Evolutionary conservation across 2,329 filamentous ascomycete genomes (phyloP), one percentile per base, ranked within the genome.

Genomic region (Leptographium procerum): DNA sequence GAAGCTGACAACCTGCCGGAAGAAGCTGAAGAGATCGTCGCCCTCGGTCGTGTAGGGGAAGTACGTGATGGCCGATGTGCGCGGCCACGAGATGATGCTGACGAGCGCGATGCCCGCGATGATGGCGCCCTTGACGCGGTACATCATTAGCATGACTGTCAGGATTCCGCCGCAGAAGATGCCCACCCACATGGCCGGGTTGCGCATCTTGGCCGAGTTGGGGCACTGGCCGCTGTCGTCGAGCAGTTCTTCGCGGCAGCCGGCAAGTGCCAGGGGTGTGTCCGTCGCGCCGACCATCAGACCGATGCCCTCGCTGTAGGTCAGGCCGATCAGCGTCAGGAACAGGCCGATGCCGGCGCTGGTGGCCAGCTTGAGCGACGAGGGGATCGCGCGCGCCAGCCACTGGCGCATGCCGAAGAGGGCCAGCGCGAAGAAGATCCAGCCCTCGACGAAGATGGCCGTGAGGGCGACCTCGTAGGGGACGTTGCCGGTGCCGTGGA

Each of bases 251-350:
- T 76, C 66, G 0, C 80, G 77, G 65, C 90, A 95, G 3, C 89
- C 90, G 1, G 83, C 90, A 50, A 95, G 77, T 45, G 89, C 82
- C 34, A 92, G 76, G 0, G 90, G 90, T 0, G 88, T 90, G 2
- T 80, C 76, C 28, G 70, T 70, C 14, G 82, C 82, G 33, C 89
- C 89, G 40, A 57, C 54, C 61, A 95, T 85, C 33, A 88, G 79
- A 13, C 91, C 90, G 66, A 96, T 91, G 58, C 90, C 90, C 53
- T 88, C 84, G 40, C 84, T 85, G 69, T 92, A 92, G 1, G 88
- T 89, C 61, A 86, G 75, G 1, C 83, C 83, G 61, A 84, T 83
- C 62, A 83, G 76, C 0, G 83, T 84, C 33, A 86, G 72, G 62
- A 85, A 84, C 24, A 85, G 71, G 1, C 83, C 83, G 50, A 86